These are phyloP conservation scores for Lonicera japonica DNA, from an alignment of 129 eudicot genomes.

Conservation along the genomic window DNA sequence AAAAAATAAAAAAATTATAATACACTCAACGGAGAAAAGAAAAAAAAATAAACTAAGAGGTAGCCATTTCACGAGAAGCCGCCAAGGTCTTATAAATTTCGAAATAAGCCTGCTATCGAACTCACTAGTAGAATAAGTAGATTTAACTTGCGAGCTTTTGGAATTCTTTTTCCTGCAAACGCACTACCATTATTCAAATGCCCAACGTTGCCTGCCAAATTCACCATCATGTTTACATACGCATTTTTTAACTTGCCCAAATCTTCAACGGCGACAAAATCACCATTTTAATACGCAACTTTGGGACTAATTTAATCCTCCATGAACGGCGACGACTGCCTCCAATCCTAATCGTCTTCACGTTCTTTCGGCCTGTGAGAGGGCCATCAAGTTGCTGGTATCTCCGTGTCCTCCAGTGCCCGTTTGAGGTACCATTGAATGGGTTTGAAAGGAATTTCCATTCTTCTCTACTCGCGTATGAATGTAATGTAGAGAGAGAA, in stretches of 20 bases:
- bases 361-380: slow-evolving; percentile 12
- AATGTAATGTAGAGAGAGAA: slow-evolving; percentile 6
- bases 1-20: no score
- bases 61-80: slow-evolving; percentile 47
- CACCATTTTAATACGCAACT: slow-evolving; percentile 30
- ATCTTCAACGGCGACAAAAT: slow-evolving; percentile 35
- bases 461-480: slow-evolving; percentile 1
- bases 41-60: background rate
- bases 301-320: slow-evolving; percentile 39
- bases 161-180: slow-evolving; percentile 32
- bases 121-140: slow-evolving; percentile 25
- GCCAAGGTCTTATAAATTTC: slow-evolving; percentile 56
- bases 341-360: slow-evolving; percentile 31
- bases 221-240: slow-evolving; percentile 54
- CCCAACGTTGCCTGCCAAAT: slow-evolving; percentile 16
- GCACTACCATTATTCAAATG: background rate
- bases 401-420: slow-evolving; percentile 28
- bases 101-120: slow-evolving; percentile 49
- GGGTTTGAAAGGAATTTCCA: slow-evolving; percentile 32
- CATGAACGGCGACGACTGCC: slow-evolving; percentile 29
- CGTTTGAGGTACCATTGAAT: slow-evolving; percentile 8
- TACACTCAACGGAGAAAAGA: background rate
- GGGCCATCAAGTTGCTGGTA: slow-evolving; percentile 18
- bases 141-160: slow-evolving; percentile 22
- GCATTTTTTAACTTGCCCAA: slow-evolving; percentile 50